These are phyloP conservation scores for Coprinellus aureogranulatus DNA, from an alignment of 768 basidiomycete genomes.

Conservation along the genomic window DNA sequence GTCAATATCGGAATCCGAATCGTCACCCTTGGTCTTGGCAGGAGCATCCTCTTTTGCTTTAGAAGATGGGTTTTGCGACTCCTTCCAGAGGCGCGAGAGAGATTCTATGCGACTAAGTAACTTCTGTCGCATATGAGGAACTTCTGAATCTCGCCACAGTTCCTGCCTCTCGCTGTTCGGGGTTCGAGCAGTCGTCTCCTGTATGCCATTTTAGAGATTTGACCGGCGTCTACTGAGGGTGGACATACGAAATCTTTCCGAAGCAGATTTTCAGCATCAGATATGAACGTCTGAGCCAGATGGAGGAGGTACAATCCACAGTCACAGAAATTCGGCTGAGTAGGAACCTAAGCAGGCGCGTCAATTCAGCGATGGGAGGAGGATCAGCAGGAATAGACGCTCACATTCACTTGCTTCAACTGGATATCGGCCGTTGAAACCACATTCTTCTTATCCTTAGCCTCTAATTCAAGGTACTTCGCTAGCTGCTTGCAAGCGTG, in stretches of 20 bases:
- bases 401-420: slow-evolving; percentile 49
- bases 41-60: slow-evolving; percentile 36
- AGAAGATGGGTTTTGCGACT: slow-evolving; percentile 28
- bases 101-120: slow-evolving; percentile 39
- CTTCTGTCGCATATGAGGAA: slow-evolving; percentile 45
- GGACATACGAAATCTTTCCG: slow-evolving; percentile 46
- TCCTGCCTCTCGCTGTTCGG: slow-evolving; percentile 36
- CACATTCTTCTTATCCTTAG: slow-evolving; percentile 61
- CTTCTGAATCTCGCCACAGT: slow-evolving; percentile 53
- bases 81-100: slow-evolving; percentile 57
- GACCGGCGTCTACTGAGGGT: neutral
- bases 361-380: neutral
- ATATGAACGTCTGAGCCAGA: slow-evolving; percentile 76
- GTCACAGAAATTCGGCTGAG: slow-evolving; percentile 86
- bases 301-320: slow-evolving; percentile 93
- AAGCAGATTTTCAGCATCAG: slow-evolving; percentile 51
- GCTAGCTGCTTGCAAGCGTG: slow-evolving; percentile 59
- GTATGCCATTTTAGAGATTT: neutral
- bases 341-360: slow-evolving; percentile 63
- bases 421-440: slow-evolving; percentile 38
- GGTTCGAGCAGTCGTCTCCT: slow-evolving; percentile 27
- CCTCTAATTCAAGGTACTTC: slow-evolving; percentile 74
- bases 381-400: slow-evolving; percentile 13
- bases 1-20: slow-evolving; percentile 39
- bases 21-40: slow-evolving; percentile 22